These are phyloP conservation scores for Penstemon eatonii DNA, from an alignment of 257 asterid species.

Conservation along the genomic window DNA sequence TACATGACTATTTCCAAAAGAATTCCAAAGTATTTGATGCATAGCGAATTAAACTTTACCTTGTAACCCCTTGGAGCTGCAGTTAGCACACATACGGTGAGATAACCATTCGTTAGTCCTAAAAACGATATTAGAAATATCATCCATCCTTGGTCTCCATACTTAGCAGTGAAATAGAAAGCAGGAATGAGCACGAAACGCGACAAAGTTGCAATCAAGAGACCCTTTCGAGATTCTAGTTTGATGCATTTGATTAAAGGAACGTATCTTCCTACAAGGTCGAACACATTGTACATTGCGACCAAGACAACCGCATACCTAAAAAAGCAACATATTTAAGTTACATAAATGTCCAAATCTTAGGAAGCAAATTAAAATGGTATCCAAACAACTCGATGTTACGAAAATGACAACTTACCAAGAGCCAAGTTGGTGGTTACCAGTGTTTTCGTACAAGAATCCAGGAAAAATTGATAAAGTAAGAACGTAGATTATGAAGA, in stretches of 20 bases:
- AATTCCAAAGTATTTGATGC: no score
- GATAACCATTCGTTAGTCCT: conserved; percentile 81
- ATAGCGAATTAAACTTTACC: conserved; percentile 34
- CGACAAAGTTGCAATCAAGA: conserved; percentile 42
- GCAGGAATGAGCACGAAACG: conserved; percentile 74
- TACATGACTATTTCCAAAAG: no score
- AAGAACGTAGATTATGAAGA: conserved; percentile 56
- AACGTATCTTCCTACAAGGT: conserved; percentile 61
- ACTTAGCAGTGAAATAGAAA: conserved; percentile 81
- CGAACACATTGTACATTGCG: conserved; percentile 73
- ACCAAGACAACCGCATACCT: conserved; percentile 76
- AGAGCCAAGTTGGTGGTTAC: conserved; percentile 69
- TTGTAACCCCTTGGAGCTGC: conserved; percentile 82
- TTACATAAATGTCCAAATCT: background rate
- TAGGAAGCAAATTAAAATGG: background rate
- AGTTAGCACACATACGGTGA: conserved; percentile 69
- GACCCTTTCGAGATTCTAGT: conserved; percentile 64
- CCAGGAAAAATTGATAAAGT: conserved; percentile 85
- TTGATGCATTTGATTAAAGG: conserved; percentile 53
- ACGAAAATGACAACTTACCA: conserved; percentile 48
- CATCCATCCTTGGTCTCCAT: conserved; percentile 86
- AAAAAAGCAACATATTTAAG: background rate
- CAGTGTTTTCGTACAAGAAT: conserved; percentile 83
- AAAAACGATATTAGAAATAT: conserved; percentile 62
- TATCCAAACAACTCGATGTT: background rate